These are phyloP conservation scores for Neurospora sp. DNA, from an alignment of 495 filamentous ascomycete species.

Conservation along the genomic window DNA sequence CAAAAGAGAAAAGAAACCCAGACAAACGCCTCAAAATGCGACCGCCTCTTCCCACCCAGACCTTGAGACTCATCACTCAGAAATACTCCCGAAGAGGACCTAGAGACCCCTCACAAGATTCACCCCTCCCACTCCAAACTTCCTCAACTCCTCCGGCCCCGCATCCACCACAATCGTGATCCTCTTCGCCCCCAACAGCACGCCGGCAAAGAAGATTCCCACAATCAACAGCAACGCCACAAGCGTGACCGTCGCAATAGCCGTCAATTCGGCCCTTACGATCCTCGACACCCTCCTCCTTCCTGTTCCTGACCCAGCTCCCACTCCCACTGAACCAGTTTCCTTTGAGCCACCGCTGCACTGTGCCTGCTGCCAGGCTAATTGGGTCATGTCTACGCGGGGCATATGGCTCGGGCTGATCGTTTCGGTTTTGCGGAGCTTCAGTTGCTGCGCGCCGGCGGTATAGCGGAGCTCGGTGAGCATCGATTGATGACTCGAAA, in stretches of 20 bases:
- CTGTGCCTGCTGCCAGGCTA: neutral
- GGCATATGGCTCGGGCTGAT: neutral
- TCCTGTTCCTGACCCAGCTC: neutral
- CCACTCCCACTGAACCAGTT: neutral
- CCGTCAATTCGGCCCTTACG: constrained; percentile 1
- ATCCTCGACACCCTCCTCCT: neutral
- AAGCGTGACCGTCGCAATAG: neutral
- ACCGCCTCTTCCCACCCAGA: neutral
- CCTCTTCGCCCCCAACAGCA: constrained; percentile 2
- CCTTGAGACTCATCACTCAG: too few species aligned
- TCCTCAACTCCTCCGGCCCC: neutral
- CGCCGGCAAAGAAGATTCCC: constrained; percentile 1
- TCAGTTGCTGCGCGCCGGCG: neutral
- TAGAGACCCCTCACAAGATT: neutral
- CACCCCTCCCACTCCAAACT: neutral
- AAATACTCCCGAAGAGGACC: too few species aligned
- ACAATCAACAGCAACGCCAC: constrained; percentile 1
- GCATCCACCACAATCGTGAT: constrained; percentile 2
- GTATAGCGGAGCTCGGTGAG: neutral
- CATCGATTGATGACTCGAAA: neutral
- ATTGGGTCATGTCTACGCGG: neutral
- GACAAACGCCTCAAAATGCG: neutral
- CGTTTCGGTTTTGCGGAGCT: neutral
- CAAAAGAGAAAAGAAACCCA: neutral
- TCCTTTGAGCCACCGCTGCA: neutral